Base-by-base conservation (phyloP, 1,284 basidiomycete species). In the Trichosporon sp. region DNA sequence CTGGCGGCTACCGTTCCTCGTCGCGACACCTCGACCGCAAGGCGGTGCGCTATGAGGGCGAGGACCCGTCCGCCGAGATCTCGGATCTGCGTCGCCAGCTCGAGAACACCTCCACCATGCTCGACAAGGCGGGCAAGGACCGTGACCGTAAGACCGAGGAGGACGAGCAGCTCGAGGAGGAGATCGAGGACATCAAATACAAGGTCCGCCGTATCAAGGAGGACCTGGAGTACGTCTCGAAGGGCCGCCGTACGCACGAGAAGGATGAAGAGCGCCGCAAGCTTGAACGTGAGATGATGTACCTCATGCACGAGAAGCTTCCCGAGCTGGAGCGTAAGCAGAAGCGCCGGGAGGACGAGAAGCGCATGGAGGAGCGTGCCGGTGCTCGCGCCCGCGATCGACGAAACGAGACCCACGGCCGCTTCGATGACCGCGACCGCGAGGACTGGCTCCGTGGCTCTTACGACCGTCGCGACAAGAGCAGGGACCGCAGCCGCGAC, bases 321-420 rank as follows among this genome's bases (percentile, higher is more conserved):
- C 97, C 96, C 0, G 92, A 93, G 75, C 88, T 99, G 12, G 95
- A 98, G 84, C 88, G 91, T 78, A 90, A 90, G 78, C 89, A 98
- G 72, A 90, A 93, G 78, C 90, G 90, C 31, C 86, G 92, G 63
- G 93, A 96, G 67, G 90, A 90, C 73, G 87, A 90, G 73, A 90
- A 88, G 80, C 89, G 91, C 75, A 87, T 89, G 77, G 92, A 96
- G 77, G 90, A 90, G 79, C 86, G 92, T 63, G 90, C 93, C 63
- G 92, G 91, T 86, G 85, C 88, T 6, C 86, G 91, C 65, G 92
- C 94, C 56, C 87, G 96, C 46, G 96, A 99, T 82, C 86, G 89
- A 73, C 87, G 93, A 66, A 98, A 99, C 81, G 91, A 94, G 0
- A 86, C 90, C 12, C 91, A 90, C 76, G 91, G 91, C 31, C 85